Conservation (phyloP, 2,329 filamentous ascomycete species). For the Xylaria sp. region DNA sequence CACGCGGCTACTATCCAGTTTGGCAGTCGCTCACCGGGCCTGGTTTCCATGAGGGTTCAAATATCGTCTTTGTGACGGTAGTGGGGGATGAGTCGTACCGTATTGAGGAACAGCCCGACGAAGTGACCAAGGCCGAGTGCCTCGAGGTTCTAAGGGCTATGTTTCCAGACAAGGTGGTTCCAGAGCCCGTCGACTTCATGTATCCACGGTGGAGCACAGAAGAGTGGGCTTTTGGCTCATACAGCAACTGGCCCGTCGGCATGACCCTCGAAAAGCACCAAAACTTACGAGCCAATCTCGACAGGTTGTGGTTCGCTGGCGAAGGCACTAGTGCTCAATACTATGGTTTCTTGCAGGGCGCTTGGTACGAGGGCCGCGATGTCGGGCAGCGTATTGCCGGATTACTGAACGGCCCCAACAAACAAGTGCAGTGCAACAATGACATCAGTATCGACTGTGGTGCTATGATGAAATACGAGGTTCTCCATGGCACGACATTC, state of each 20-base stretch:
- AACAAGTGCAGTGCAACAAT: constrained; percentile 36
- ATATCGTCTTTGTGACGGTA: constrained; percentile 74
- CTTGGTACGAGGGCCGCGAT: constrained; percentile 66
- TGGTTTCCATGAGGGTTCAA: constrained; percentile 69
- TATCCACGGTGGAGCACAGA: constrained; percentile 68
- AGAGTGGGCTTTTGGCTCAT: constrained; percentile 67
- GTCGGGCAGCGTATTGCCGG: constrained; percentile 59
- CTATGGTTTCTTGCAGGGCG: constrained; percentile 74
- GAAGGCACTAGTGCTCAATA: constrained; percentile 72
- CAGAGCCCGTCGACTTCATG: constrained; percentile 68
- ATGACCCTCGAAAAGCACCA: constrained; percentile 73
- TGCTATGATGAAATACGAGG: constrained; percentile 45
- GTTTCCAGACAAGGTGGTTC: constrained; percentile 67
- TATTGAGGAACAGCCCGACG: constrained; percentile 68
- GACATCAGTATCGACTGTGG: constrained; percentile 45
- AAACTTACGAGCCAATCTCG: constrained; percentile 73
- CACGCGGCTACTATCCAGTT: constrained; percentile 62
- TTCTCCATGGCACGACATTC: constrained; percentile 52
- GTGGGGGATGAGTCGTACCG: constrained; percentile 66
- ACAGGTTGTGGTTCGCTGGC: constrained; percentile 71
- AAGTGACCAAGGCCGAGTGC: constrained; percentile 66
- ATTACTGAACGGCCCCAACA: constrained; percentile 44
- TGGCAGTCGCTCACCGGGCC: constrained; percentile 71
- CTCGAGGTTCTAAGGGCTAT: constrained; percentile 69
- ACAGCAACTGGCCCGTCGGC: constrained; percentile 74